Conservation (phyloP, 495 filamentous ascomycete species). For the Annulohypoxylon nitens region DNA sequence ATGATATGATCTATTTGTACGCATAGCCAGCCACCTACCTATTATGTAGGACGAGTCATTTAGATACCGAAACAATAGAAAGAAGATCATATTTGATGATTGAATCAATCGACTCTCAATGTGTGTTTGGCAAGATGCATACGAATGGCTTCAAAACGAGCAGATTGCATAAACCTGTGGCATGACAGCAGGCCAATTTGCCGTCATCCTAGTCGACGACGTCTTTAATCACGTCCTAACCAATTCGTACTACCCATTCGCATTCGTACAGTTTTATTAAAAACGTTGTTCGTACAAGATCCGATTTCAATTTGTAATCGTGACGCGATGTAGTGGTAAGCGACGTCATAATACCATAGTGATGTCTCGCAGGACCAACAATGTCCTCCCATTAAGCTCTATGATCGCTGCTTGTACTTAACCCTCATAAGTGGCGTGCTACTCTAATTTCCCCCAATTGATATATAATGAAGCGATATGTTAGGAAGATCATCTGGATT, state of each 20-base stretch:
- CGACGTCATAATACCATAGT: constrained; percentile 39
- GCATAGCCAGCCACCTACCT: background rate
- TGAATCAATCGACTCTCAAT: background rate
- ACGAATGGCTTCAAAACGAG: background rate
- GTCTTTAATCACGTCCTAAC: background rate
- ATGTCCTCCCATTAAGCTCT: constrained; percentile 18
- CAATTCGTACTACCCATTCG: background rate
- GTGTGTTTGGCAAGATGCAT: background rate
- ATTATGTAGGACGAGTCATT: constrained; percentile 4
- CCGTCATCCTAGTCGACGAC: background rate
- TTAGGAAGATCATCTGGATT: background rate
- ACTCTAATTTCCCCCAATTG: too few species aligned
- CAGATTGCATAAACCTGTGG: background rate
- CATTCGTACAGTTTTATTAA: background rate
- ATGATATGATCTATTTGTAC: constrained; percentile 14
- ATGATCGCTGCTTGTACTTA: constrained; percentile 28
- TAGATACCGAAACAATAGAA: constrained; percentile 16
- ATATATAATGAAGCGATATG: constrained; percentile 38
- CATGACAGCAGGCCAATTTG: background rate
- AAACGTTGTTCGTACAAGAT: constrained; percentile 6
- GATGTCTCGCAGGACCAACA: constrained; percentile 18
- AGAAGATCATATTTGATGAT: constrained; percentile 1
- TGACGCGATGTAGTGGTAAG: constrained; percentile 35
- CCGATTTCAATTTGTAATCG: constrained; percentile 35
- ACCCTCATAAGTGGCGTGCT: constrained; percentile 13